These are phyloP conservation scores for Podospora sp. DNA, from an alignment of 495 filamentous ascomycete genomes.

Conservation along the genomic window DNA sequence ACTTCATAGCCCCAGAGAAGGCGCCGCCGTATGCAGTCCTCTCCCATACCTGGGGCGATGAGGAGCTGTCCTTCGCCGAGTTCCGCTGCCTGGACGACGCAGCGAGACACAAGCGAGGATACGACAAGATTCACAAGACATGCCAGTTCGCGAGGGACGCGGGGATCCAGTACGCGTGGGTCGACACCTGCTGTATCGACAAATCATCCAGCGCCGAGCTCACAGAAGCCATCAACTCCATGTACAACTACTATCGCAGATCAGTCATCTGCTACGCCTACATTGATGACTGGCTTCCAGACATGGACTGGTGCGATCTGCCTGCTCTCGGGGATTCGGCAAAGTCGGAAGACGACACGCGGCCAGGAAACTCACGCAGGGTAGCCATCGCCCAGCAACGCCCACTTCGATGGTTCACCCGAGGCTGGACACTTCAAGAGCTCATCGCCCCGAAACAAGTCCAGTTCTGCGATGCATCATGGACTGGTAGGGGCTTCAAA, in stretches of 20 bases:
- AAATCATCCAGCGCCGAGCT: constrained; percentile 7
- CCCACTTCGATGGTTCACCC: not conserved
- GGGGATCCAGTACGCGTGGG: not conserved
- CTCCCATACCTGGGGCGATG: constrained; percentile 1
- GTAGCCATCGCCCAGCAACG: not conserved
- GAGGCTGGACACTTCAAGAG: not conserved
- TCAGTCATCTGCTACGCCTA: not conserved
- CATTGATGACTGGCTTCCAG: not conserved
- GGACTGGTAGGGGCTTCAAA: not conserved
- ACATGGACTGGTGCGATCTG: not conserved
- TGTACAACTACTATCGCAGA: constrained; percentile 4
- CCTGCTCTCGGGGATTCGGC: not conserved
- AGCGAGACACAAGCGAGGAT: not conserved
- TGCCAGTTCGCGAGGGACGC: not conserved
- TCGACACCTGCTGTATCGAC: constrained; percentile 8
- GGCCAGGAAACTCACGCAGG: not conserved
- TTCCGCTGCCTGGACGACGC: not conserved
- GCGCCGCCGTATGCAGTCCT: not conserved
- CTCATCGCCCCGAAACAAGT: not conserved
- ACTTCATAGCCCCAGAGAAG: not conserved
- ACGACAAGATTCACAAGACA: not conserved
- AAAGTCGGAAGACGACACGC: not conserved
- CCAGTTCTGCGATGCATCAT: not conserved
- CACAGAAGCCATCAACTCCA: constrained; percentile 9
- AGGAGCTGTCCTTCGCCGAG: not conserved